phyloP scores from a whole-genome alignment of 75 land plant species.

The Chamaecyparis obtusa region DNA sequence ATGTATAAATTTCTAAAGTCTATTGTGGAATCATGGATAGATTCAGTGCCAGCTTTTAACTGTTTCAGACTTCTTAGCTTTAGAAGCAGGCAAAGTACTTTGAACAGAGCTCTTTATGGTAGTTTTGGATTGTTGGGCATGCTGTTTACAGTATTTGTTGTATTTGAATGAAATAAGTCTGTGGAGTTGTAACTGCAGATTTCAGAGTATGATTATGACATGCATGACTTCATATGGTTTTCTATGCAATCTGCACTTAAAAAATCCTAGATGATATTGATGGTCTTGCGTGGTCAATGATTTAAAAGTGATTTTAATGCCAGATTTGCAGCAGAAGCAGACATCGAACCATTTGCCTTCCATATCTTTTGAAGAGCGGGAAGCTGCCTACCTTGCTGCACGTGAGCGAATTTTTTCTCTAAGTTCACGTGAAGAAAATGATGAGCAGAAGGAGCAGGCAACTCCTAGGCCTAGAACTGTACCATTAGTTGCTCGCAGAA shows the following conservation, averaged over 20 bases:
- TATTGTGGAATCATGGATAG: neutral
- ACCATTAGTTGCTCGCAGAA: constrained; percentile 87
- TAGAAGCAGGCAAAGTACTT: neutral
- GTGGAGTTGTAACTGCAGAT: neutral
- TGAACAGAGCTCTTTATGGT: neutral
- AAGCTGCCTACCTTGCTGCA: constrained; percentile 88
- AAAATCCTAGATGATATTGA: neutral
- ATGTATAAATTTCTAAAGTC: neutral
- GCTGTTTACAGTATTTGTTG: neutral
- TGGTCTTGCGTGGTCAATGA: neutral
- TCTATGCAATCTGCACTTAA: neutral
- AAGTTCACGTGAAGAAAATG: constrained; percentile 19
- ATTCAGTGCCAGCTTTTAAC: neutral
- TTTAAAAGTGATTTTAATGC: neutral
- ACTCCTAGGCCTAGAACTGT: constrained; percentile 56
- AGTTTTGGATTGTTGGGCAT: neutral
- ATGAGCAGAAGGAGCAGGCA: constrained; percentile 28
- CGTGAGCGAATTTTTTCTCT: constrained; percentile 80
- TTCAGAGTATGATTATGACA: neutral
- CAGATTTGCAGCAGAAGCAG: constrained; percentile 17
- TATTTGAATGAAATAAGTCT: neutral
- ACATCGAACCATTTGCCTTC: constrained; percentile 8
- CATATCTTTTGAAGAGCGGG: constrained; percentile 64
- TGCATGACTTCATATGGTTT: neutral
- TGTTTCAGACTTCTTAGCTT: neutral